Base-by-base conservation (phyloP, 164 flowering plant genomes). In the Euptelea pleiosperma region DNA sequence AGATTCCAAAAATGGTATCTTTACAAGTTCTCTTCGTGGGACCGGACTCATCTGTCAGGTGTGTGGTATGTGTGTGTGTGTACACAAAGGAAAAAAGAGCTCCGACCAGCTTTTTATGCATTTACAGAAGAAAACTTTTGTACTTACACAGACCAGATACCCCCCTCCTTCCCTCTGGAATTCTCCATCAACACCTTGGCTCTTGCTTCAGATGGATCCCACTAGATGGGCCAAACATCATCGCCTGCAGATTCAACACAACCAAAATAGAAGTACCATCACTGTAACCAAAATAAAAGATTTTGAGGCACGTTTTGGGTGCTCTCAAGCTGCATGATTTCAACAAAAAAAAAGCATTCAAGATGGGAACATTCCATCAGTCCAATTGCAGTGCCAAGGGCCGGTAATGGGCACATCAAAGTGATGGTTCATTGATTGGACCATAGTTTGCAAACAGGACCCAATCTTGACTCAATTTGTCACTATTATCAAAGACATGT, bases 201-300 rank as follows among this genome's bases (percentile, higher is more conserved):
- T 82, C 86, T 62, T 71, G 84, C 79, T 85, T 81, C 71, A 81
- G 19, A 19, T 70, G 82, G 57, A 67, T 63, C 60, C 73, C 72
- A 48, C 49, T 45, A 52, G 65, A 44, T 4, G 49, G 36, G 40
- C 52, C 53, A 56, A 57, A 64, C 49, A 55, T 35, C 52, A 57
- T 55, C 8, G 70, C 65, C 78, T 78, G 76, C 15, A 51, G 59
- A 57, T 47, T 63, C 55, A 64, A 56, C 45, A 64, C 16, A 57
- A 46, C 6, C 58, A 29, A 19, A 41, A 21, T 35, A 16, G 6
- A 25, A 19, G n/a, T 1, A 47, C 30, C 16, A 26, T 28, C 33
- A 15, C 31, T 26, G 31, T n/a, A n/a, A n/a, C n/a, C n/a, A n/a
- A n/a, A n/a, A n/a, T n/a, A n/a, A n/a, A n/a, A n/a, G n/a, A n/a